Conservation (phyloP, 2,329 filamentous ascomycete species). For the Fusarium veterinarium region DNA sequence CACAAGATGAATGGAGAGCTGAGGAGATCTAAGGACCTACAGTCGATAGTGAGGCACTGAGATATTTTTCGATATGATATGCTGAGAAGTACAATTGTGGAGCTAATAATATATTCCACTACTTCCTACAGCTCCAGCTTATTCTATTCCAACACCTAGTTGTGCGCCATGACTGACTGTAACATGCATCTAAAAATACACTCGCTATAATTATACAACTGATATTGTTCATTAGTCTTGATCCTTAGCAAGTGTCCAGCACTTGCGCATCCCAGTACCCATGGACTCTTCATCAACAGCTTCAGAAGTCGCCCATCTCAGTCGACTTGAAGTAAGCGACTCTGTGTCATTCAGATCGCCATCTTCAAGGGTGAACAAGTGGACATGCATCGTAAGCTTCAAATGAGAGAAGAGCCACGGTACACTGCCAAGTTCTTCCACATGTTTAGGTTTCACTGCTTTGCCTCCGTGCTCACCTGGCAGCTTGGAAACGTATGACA, state of each 20-base stretch:
- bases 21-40: neutral
- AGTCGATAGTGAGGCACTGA: no score
- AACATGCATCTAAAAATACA: neutral
- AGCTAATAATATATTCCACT: neutral
- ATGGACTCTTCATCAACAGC: conserved; percentile 63
- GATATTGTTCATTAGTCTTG: conserved; percentile 22
- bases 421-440: conserved; percentile 61
- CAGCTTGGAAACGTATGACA: conserved; percentile 48
- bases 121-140: neutral
- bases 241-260: conserved; percentile 60
- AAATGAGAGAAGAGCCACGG: conserved; percentile 70
- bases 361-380: conserved; percentile 56
- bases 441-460: conserved; percentile 44
- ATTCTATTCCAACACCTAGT: neutral
- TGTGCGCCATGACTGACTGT: neutral
- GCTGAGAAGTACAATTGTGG: neutral
- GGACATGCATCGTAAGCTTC: conserved; percentile 68
- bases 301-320: conserved; percentile 52
- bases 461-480: conserved; percentile 28
- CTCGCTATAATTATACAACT: neutral
- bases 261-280: conserved; percentile 70
- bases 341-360: neutral
- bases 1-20: neutral
- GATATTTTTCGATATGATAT: no score
- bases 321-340: conserved; percentile 31